A percentile compares a stretch with the other conserved stretches of the same genome.
Conservation (phyloP, 2,329 filamentous ascomycete species). For the Trichoderma cornu-damae region DNA sequence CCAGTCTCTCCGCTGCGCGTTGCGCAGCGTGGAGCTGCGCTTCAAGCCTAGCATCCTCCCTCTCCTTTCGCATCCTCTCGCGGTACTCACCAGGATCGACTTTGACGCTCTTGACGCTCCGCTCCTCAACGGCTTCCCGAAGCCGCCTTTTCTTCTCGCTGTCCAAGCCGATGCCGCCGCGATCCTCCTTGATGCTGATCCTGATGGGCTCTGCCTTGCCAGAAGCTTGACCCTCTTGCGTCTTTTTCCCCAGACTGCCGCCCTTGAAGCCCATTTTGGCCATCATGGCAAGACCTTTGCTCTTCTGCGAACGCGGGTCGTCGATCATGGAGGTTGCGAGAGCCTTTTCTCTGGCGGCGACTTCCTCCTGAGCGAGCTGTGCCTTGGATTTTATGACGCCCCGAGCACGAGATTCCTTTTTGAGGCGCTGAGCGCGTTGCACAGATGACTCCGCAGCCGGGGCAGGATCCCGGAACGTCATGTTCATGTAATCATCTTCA, state of each 20-base stretch:
- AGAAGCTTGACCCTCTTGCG: slow-evolving; percentile 39
- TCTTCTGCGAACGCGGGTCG: slow-evolving; percentile 50
- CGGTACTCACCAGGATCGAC: slow-evolving; percentile 66
- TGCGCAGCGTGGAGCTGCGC: slow-evolving; percentile 71
- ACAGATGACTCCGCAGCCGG: slow-evolving; percentile 50
- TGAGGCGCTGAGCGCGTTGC: slow-evolving; percentile 49
- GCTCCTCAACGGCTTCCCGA: slow-evolving; percentile 56
- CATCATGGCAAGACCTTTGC: slow-evolving; percentile 95
- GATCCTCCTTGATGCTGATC: slow-evolving; percentile 70
- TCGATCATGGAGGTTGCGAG: slow-evolving; percentile 70
- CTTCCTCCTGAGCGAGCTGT: slow-evolving; percentile 71
- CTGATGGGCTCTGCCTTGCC: slow-evolving; percentile 63
- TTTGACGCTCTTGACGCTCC: slow-evolving; percentile 52
- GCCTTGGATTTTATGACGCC: slow-evolving; percentile 72
- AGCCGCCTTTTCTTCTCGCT: slow-evolving; percentile 75
- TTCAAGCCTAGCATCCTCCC: slow-evolving; percentile 64
- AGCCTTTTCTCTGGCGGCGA: slow-evolving; percentile 66
- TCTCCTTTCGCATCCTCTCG: slow-evolving; percentile 64
- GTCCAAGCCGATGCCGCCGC: slow-evolving; percentile 78
- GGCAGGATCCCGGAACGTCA: slow-evolving; percentile 71
- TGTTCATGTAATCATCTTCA: slow-evolving; percentile 96
- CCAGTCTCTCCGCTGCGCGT: slow-evolving; percentile 73
- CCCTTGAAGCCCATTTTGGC: slow-evolving; percentile 89
- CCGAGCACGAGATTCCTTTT: slow-evolving; percentile 62
- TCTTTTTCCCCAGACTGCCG: slow-evolving; percentile 60